These are phyloP conservation scores for Termitomyces sp. DNA, from an alignment of 1,284 basidiomycete genomes.

Conservation along the genomic window DNA sequence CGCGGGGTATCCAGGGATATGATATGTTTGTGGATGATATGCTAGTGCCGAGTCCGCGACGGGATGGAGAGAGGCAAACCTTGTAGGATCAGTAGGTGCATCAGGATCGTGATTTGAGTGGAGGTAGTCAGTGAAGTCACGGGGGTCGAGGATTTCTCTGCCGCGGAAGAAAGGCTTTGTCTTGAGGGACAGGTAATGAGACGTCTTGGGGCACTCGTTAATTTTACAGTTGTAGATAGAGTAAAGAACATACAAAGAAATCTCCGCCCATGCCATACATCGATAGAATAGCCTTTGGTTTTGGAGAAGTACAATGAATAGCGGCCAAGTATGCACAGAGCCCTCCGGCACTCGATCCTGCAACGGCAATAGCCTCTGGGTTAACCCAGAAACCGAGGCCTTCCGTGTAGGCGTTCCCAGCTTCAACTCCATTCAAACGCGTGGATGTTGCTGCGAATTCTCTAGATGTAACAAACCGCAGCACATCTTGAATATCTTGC, in stretches of 20 bases:
- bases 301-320: constrained; percentile 41
- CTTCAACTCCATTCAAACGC: not conserved
- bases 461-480: constrained; percentile 36
- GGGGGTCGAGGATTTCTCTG: constrained; percentile 34
- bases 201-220: constrained; percentile 28
- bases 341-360: constrained; percentile 59
- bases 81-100: constrained; percentile 8
- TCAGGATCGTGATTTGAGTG: constrained; percentile 30
- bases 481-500: constrained; percentile 49
- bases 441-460: not conserved
- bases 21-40: constrained; percentile 40
- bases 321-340: constrained; percentile 61
- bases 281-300: constrained; percentile 48
- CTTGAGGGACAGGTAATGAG: constrained; percentile 33
- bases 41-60: constrained; percentile 42
- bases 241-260: constrained; percentile 40
- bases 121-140: constrained; percentile 29
- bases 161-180: constrained; percentile 34
- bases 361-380: constrained; percentile 40
- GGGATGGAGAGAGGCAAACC: constrained; percentile 20
- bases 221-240: not conserved
- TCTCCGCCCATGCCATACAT: constrained; percentile 63
- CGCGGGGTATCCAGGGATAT: constrained; percentile 51
- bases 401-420: not conserved
- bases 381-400: constrained; percentile 33